Evolutionary conservation across 768 basidiomycete species (phyloP), one percentile per base, ranked within the genome.

Genomic region (Goffeauzyma gilvescens): DNA sequence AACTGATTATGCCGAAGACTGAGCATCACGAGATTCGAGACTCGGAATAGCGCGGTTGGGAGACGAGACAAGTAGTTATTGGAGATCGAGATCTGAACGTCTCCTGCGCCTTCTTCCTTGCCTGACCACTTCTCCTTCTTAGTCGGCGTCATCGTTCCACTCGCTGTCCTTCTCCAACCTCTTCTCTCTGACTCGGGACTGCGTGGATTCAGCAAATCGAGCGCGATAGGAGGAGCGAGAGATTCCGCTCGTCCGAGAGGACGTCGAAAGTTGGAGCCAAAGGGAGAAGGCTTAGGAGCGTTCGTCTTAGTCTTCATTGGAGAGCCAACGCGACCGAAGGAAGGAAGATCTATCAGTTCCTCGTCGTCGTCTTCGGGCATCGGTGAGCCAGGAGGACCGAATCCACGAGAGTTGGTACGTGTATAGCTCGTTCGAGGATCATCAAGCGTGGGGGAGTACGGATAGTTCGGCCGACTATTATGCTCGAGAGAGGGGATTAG

Each of bases 31-130:
- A 63, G 46, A 41, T 60, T 60, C 2, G 50, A 32, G 1, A 63
- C 45, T 15, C 59, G 57, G 38, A 63, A 63, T 33, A 63, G 33
- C 1, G 61, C 55, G 24, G 48, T 56, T 4, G 61, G 61, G 3
- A 63, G 45, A 39, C 60, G 58, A 36, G 8, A 15, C 26, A 18
- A 6, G n/a, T 5, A 8, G 24, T 38, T 13, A 15, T 10, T 5
- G 22, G 21, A 21, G 10, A 38, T 21, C 8, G 9, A 8, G 22
- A 26, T 28, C 24, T 42, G 28, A 36, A 36, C 40, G 28, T 26
- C 32, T 22, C 9, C 4, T 8, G 22, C 15, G 4, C 15, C 6
- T 15, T 35, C 32, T 51, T 53, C 24, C 50, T 54, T 33, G 51
- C 41, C 27, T 43, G 41, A 38, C 52, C 42, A 6, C 31, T 30